These are phyloP conservation scores for Chlamydomonas schloesseri DNA, from an alignment of 139 green algal genomes.

Conservation along the genomic window DNA sequence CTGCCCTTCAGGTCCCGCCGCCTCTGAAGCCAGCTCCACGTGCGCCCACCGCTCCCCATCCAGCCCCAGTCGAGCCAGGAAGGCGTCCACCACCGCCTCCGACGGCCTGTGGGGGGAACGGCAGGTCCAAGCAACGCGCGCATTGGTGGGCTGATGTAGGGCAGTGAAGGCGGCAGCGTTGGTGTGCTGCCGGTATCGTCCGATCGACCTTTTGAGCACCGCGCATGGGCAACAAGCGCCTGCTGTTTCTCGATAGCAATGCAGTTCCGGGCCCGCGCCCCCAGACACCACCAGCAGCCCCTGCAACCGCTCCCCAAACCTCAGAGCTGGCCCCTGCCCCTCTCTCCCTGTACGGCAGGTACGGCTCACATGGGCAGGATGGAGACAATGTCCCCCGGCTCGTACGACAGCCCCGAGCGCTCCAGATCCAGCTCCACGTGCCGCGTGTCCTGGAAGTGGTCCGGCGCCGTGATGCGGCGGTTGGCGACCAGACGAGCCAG, in stretches of 20 bases:
- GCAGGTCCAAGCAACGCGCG: no score
- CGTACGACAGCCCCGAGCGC: conserved; percentile 66
- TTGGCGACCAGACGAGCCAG: conserved; percentile 76
- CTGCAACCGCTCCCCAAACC: no score
- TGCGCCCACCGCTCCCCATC: conserved; percentile 58
- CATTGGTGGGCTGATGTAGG: no score
- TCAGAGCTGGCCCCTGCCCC: no score
- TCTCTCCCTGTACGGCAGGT: no score
- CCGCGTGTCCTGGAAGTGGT: conserved; percentile 89
- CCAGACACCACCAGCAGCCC: background rate
- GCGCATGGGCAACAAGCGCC: no score
- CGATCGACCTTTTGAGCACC: no score
- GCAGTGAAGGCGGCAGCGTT: no score
- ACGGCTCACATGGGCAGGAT: conserved; percentile 70
- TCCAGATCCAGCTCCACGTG: conserved; percentile 50
- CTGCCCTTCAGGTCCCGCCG: no score
- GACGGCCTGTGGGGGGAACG: conserved; percentile 1
- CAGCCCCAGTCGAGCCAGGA: conserved; percentile 67
- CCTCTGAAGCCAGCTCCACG: conserved; percentile 56
- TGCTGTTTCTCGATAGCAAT: no score
- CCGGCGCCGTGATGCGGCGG: conserved; percentile 72
- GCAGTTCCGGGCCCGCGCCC: no score
- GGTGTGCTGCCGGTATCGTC: no score
- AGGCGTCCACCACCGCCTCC: conserved; percentile 16
- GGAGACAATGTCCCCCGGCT: conserved; percentile 86